Percentiles rank a stretch among this genome's conserved stretches.
These are phyloP conservation scores for Aspergillus nomiae DNA, from an alignment of 2,329 filamentous ascomycete species.

Conservation along the genomic window DNA sequence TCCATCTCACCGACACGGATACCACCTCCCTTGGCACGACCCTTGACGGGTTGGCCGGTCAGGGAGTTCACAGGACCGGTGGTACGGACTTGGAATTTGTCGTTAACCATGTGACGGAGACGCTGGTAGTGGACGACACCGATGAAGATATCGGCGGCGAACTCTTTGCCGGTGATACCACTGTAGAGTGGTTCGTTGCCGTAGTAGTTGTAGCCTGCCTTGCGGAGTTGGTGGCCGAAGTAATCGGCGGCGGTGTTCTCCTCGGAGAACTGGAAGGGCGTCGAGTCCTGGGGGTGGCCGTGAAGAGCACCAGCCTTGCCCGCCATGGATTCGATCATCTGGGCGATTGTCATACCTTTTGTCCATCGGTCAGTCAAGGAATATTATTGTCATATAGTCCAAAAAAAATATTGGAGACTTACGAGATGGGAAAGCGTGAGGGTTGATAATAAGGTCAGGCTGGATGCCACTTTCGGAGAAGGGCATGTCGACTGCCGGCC, in stretches of 20 bases:
- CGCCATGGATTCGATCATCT: conserved; percentile 96
- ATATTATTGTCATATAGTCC: not conserved
- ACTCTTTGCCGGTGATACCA: conserved; percentile 91
- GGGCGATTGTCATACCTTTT: conserved; percentile 87
- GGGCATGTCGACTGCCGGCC: conserved; percentile 91
- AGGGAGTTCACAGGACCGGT: conserved; percentile 88
- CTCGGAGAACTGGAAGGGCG: conserved; percentile 93
- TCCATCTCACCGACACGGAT: conserved; percentile 99
- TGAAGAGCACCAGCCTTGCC: conserved; percentile 94
- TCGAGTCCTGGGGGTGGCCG: conserved; percentile 92
- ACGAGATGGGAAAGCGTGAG: conserved; percentile 96
- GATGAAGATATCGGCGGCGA: conserved; percentile 93
- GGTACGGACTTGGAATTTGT: conserved; percentile 97
- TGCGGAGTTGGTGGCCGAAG: conserved; percentile 93
- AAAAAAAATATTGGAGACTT: conserved; percentile 18
- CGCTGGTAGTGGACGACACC: conserved; percentile 98
- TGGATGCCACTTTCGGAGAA: conserved; percentile 97
- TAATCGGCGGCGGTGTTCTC: conserved; percentile 89
- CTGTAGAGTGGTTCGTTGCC: conserved; percentile 99
- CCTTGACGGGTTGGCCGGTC: conserved; percentile 96
- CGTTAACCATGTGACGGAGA: conserved; percentile 98
- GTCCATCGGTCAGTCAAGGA: not conserved
- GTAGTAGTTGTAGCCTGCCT: conserved; percentile 96
- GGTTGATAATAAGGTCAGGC: conserved; percentile 98
- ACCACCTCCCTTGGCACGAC: conserved; percentile 92